Base-by-base conservation (phyloP, 805 yeast genomes). In the Clavispora santaluciae region DNA sequence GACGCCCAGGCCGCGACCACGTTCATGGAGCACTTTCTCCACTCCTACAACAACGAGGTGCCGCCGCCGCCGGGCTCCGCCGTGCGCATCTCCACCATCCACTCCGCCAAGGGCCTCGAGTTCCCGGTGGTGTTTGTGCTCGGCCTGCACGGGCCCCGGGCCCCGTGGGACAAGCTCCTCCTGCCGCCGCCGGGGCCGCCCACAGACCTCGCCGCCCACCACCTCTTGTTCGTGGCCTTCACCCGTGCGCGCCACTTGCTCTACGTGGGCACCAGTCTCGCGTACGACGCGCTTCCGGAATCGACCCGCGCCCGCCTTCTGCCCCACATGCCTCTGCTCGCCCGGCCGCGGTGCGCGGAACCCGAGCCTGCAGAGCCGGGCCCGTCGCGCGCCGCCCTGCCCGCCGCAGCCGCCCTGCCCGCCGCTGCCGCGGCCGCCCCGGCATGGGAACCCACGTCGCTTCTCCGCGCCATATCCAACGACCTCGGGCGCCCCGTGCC, bases 71-170 rank as follows among this genome's bases (percentile, higher is more conserved):
- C 47, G 33, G 54, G 39, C 45, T 62, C 44, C 44, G 57, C 29
- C 55, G 68, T 83, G 6, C 78, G 77, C 38, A 49, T 83, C 1
- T 78, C 88, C 0, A 85, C 91, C 0, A 75, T 85, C 2, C 91
- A 85, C 57, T 70, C 86, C 0, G 79, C 90, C 1, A 85, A 85
- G 50, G 91, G 93, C 0, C 57, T 83, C 4, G 89, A 84, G 46
- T 83, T 78, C 50, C 88, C 89, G 0, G 66, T 82, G 10, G 87
- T 81, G 1, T 83, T 83, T 56, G 49, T 82, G 37, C 40, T 43
- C 38, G 51, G 56, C 31, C 16, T 38, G 24, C 5, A 13, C 8
- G 8, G 17, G n/a, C 20, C 12, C 33, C 12, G 18, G 33, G 39
- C 46, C 31, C 31, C 39, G n/a, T 48, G 51, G 51, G 51, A 48